phyloP scores from a whole-genome alignment of 176 grass and related monocot genomes.

The barley (Hordeum vulgare) region MorexV3_pseudomolecules_assembly NC_058521.1:594371604-594372103 shows the following conservation, averaged over 20 bases:
- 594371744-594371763: conserved; percentile 33
- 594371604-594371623: neutral
- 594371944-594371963: neutral
- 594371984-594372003: conserved; percentile 24
- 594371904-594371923: conserved; percentile 29
- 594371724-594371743: neutral
- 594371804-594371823: conserved; percentile 37
- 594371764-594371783: conserved; percentile 54
- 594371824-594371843: conserved; percentile 27
- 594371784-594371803: conserved; percentile 38
- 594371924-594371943: conserved; percentile 32
- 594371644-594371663: neutral
- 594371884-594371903: conserved; percentile 2
- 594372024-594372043: neutral
- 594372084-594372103: neutral
- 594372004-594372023: conserved; percentile 13
- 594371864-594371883: conserved; percentile 25
- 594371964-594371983: conserved; percentile 12
- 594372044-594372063: conserved; percentile 22
- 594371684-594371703: neutral
- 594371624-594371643: neutral
- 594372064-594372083: conserved; percentile 12
- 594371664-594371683: conserved; percentile 17
- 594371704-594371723: neutral
- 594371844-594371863: conserved; percentile 60